Evolutionary conservation across 148 eudicot species (phyloP).

Genomic region (Silene conica): DNA sequence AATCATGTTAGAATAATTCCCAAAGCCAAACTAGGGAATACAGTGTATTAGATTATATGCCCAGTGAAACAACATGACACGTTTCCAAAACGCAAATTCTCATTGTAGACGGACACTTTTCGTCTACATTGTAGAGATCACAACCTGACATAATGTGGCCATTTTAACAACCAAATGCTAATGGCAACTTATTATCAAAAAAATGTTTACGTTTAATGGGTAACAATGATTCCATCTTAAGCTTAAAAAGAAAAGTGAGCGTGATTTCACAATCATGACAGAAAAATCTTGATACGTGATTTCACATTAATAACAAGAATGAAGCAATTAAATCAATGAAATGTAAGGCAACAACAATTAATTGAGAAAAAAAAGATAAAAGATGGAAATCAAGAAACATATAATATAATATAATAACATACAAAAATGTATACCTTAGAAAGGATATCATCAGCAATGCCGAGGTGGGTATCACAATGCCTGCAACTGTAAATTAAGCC

Average conservation of each 20-base stretch:
- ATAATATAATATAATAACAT: background rate
- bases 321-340: background rate
- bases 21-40: background rate
- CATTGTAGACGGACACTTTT: no score
- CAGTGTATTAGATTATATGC: background rate
- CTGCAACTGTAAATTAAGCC: constrained; percentile 59
- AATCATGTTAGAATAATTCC: background rate
- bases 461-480: constrained; percentile 60
- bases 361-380: background rate
- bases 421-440: constrained; percentile 41
- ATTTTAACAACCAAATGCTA: no score
- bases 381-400: background rate
- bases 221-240: no score
- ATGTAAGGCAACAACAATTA: background rate
- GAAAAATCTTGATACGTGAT: background rate
- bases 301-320: background rate
- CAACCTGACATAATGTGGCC: no score
- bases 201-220: no score
- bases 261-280: background rate
- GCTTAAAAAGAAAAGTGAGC: no score
- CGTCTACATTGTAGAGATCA: no score
- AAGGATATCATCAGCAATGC: constrained; percentile 42
- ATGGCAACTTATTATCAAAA: no score
- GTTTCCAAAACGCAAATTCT: background rate
- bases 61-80: background rate